Base-by-base conservation (phyloP, 2,329 filamentous ascomycete genomes). In the Fusarium tjaetaba region DNA sequence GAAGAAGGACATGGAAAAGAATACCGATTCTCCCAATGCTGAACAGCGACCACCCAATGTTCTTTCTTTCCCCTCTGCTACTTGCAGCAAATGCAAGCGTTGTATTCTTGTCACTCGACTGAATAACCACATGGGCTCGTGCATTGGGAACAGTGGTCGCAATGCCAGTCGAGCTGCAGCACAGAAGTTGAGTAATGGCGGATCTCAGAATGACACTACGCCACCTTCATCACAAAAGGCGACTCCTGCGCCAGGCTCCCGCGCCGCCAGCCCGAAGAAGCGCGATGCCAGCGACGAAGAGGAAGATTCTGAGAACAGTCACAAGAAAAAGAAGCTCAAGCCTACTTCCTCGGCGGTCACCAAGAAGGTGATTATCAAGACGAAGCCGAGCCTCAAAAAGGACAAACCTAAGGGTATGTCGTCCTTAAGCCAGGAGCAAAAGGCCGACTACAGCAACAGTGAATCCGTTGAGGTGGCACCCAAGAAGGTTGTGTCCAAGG, bases 1-100 rank as follows among this genome's bases (percentile, higher is more conserved):
- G 85, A 94, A 92, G 88, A 94, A 93, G 86, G 92, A 91, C 80
- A 90, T 91, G 84, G 89, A 91, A 80, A 90, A 89, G 84, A 89
- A 85, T 51, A 79, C 84, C 73, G 87, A 88, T 68, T 85, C 85
- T 24, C 82, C 85, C 18, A 83, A 84, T 16, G 82, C 87, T 11
- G 89, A 90, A 69, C 86, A 89, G 68, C 84, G 88, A 26, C 88
- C 89, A 16, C 85, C 87, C 14, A 91, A 91, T 75, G 88, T 91
- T 59, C 86, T 91, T 38, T 89, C 89, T 3, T 91, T 91, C 75
- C 90, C 90, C 24, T 91, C 89, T 28, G 89, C 89, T 49, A 92
- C 90, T 30, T 92, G 90, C 80, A 90, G 88, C 83, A 91, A 91
- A 77, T 92, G 90, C 85, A 91, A 90, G 78, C 86, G 89, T 32